Base-by-base conservation (phyloP, 495 filamentous ascomycete genomes). In the Pyrenula massariospora region DNA sequence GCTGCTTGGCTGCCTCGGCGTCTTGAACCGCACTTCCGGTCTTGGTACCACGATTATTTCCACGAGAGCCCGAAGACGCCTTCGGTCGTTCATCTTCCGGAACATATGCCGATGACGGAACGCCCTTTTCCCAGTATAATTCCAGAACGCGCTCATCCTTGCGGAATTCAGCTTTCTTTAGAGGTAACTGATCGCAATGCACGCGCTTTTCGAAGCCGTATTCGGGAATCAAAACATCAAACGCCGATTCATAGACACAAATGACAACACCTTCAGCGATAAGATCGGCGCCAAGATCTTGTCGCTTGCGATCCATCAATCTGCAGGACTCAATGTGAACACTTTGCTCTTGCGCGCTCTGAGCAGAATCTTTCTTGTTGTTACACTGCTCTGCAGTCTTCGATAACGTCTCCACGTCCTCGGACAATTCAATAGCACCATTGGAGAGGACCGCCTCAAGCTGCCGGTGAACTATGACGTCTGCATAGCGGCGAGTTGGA, bases 131-230 rank as follows among this genome's bases (percentile, higher is more conserved):
- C 93, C 93, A 98, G 75, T 96, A 97, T 3, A 98, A 80, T 70
- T 98, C 93, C 53, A 98, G 75, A 24, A 96, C 80, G 56, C 93
- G 83, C 69, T 89, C 85, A 62, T 92, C 88, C 79, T 96, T 98
- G 67, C 95, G 84, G 69, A 90, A 98, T 68, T 98, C 93, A 20
- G 93, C 93, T 77, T 98, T 98, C 81, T 96, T 96, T 59, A 98
- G 74, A 12, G 93, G 93, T 60, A 98, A 78, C 75, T 97, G 93
- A 67, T 98, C 93, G 66, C 93, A 98, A 70, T 98, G 93, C 54
- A 98, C 93, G 60, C 93, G 88, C 82, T 98, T 98, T 77, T 98
- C 93, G 59, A 98, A 97, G 50, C 93, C 93, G 70, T 87, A 98
- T 63, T 98, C 94, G 23, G 93, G 94, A 66, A 98, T 97, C 58